Percentiles rank a stretch among this genome's conserved stretches.
phyloP scores from a whole-genome alignment of 148 eudicot genomes.

The Diospyros lotus region DNA sequence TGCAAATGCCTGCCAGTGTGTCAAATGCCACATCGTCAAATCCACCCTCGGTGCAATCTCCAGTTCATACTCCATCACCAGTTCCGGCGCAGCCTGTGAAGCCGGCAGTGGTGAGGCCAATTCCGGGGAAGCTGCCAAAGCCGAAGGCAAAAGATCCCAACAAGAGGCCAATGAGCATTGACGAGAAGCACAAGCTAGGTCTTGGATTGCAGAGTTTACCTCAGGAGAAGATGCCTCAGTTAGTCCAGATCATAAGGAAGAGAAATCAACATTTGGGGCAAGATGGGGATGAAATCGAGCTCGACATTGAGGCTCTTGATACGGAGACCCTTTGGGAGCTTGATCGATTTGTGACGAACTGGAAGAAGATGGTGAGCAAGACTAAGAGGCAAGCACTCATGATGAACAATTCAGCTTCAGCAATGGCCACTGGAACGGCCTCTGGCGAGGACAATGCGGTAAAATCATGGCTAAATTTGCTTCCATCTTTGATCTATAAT shows the following conservation, averaged over 20 bases:
- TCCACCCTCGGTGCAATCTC: conserved; percentile 15
- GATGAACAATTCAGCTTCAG: conserved; percentile 17
- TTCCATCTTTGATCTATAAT: neutral
- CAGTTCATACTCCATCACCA: conserved; percentile 15
- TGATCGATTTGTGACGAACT: conserved; percentile 78
- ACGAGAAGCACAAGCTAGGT: conserved; percentile 77
- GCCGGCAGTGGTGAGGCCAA: conserved; percentile 18
- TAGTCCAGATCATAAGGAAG: conserved; percentile 75
- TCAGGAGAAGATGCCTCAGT: conserved; percentile 75
- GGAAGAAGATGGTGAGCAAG: conserved; percentile 84
- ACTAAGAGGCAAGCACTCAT: conserved; percentile 62
- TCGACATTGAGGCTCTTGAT: conserved; percentile 81
- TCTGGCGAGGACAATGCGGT: conserved; percentile 36
- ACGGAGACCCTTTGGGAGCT: conserved; percentile 89
- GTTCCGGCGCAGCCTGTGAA: conserved; percentile 13
- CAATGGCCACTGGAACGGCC: conserved; percentile 27
- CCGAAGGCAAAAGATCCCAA: conserved; percentile 76
- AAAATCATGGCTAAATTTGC: conserved; percentile 6
- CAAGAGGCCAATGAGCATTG: conserved; percentile 72
- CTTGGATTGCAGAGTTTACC: conserved; percentile 70
- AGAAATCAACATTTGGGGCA: conserved; percentile 62
- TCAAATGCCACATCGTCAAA: conserved; percentile 10
- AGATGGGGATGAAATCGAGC: conserved; percentile 90
- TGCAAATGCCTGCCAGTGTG: conserved; percentile 20
- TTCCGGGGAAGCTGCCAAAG: conserved; percentile 56